These are phyloP conservation scores for Cladosporium sp. DNA, from an alignment of 2,329 filamentous ascomycete species.

Conservation along the genomic window DNA sequence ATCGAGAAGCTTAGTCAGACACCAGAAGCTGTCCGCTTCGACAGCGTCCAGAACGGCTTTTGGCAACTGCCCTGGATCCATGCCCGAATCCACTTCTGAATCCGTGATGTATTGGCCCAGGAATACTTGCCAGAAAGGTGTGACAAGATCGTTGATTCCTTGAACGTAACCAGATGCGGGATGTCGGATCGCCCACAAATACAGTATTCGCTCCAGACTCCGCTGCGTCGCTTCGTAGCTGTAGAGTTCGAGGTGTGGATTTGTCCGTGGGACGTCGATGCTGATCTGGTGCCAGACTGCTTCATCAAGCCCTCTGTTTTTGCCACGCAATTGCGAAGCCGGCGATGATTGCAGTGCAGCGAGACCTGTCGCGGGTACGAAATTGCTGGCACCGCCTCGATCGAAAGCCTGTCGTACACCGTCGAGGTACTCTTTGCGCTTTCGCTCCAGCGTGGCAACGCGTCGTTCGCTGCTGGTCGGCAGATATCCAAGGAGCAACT, in stretches of 20 bases:
- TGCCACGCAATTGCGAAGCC: slow-evolving; percentile 45
- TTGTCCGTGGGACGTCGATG: slow-evolving; percentile 93
- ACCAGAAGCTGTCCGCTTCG: slow-evolving; percentile 98
- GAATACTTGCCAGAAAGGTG: slow-evolving; percentile 97
- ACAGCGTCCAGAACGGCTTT: slow-evolving; percentile 89
- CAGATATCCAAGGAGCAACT: slow-evolving; percentile 87
- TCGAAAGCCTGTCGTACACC: slow-evolving; percentile 69
- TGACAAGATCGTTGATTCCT: slow-evolving; percentile 96
- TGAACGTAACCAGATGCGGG: slow-evolving; percentile 97
- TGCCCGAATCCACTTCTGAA: slow-evolving; percentile 81
- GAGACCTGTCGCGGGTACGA: slow-evolving; percentile 47
- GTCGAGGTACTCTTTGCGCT: slow-evolving; percentile 93
- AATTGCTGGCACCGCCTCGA: slow-evolving; percentile 40
- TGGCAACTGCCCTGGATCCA: slow-evolving; percentile 94
- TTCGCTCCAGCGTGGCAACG: slow-evolving; percentile 82
- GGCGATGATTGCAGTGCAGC: slow-evolving; percentile 37
- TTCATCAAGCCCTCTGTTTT: slow-evolving; percentile 78
- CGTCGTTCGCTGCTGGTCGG: slow-evolving; percentile 94
- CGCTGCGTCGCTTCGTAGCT: slow-evolving; percentile 92
- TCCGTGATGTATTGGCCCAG: slow-evolving; percentile 93
- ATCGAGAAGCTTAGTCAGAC: slow-evolving; percentile 92
- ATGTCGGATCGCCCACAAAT: slow-evolving; percentile 96
- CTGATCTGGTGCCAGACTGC: slow-evolving; percentile 99
- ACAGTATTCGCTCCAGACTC: slow-evolving; percentile 88
- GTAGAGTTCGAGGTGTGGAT: slow-evolving; percentile 91